phyloP scores from a whole-genome alignment of 495 filamentous ascomycete species.

The Pyrenopolyporus hunteri region DNA sequence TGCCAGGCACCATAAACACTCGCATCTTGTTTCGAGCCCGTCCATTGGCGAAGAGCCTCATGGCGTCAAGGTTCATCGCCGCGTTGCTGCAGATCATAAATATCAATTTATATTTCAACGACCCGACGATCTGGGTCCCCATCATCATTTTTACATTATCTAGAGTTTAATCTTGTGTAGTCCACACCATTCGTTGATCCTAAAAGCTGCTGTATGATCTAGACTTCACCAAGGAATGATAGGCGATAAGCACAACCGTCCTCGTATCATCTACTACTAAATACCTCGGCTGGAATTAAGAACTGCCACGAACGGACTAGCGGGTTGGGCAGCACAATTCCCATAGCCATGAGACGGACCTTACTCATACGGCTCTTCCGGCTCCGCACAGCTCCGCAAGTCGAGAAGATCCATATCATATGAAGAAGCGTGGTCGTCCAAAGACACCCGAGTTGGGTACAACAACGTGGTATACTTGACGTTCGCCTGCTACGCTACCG shows the following conservation, averaged over 20 bases:
- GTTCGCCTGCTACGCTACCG: not conserved
- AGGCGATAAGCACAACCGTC: no score
- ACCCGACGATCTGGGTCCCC: constrained; percentile 1
- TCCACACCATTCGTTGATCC: not conserved
- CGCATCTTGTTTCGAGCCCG: constrained; percentile 8
- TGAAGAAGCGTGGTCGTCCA: no score
- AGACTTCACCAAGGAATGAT: not conserved
- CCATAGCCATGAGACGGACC: no score
- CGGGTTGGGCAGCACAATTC: no score
- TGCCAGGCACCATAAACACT: constrained; percentile 18
- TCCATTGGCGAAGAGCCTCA: constrained; percentile 30
- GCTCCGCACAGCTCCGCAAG: not conserved
- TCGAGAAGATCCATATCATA: constrained; percentile 3
- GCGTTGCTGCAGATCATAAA: constrained; percentile 2
- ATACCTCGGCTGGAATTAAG: not conserved
- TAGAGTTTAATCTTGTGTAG: not conserved
- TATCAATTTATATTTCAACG: not conserved
- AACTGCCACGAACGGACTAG: not conserved
- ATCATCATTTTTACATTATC: not conserved
- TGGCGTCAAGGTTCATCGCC: constrained; percentile 2
- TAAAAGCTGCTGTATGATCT: not conserved
- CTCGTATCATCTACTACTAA: not conserved
- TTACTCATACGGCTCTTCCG: not conserved
- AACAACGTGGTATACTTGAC: constrained; percentile 4
- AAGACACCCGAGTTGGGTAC: not conserved